Percentiles rank a stretch among this genome's conserved stretches.
These are phyloP conservation scores for Lepraria neglecta DNA, from an alignment of 495 filamentous ascomycete genomes.

Conservation along the genomic window DNA sequence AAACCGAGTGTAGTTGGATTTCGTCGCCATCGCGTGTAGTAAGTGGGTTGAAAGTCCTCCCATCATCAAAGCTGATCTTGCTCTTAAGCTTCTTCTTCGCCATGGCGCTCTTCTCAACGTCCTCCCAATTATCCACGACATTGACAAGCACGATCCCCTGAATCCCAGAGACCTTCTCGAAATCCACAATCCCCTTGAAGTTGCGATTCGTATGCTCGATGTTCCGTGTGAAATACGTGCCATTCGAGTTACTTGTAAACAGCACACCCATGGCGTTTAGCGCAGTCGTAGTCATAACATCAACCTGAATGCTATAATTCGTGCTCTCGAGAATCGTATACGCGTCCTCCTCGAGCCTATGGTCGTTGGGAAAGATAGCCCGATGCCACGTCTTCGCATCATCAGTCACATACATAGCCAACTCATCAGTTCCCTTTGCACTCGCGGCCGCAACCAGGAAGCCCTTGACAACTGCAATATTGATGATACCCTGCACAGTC, in stretches of 20 bases:
- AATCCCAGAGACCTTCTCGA: conserved; percentile 82
- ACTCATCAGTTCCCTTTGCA: conserved; percentile 73
- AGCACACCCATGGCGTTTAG: conserved; percentile 71
- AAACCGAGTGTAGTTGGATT: conserved; percentile 87
- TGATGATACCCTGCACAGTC: conserved; percentile 66
- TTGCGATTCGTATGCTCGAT: conserved; percentile 86
- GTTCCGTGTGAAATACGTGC: conserved; percentile 88
- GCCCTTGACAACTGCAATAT: conserved; percentile 71
- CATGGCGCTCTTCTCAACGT: conserved; percentile 45
- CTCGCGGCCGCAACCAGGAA: conserved; percentile 78
- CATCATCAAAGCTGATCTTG: conserved; percentile 90
- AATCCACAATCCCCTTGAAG: conserved; percentile 66
- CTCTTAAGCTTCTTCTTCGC: conserved; percentile 61
- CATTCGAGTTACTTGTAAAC: conserved; percentile 92
- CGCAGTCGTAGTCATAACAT: conserved; percentile 66
- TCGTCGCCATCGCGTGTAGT: conserved; percentile 48
- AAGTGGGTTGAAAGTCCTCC: conserved; percentile 64
- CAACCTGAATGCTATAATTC: conserved; percentile 93
- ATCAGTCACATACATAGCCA: conserved; percentile 77
- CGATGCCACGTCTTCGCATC: conserved; percentile 82
- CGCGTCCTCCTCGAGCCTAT: conserved; percentile 73
- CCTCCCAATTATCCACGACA: conserved; percentile 76
- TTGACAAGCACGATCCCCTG: conserved; percentile 91
- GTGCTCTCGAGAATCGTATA: conserved; percentile 94
- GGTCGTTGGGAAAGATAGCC: conserved; percentile 76